phyloP scores from a whole-genome alignment of 2,329 filamentous ascomycete species.

The Talaromyces piceae region DNA sequence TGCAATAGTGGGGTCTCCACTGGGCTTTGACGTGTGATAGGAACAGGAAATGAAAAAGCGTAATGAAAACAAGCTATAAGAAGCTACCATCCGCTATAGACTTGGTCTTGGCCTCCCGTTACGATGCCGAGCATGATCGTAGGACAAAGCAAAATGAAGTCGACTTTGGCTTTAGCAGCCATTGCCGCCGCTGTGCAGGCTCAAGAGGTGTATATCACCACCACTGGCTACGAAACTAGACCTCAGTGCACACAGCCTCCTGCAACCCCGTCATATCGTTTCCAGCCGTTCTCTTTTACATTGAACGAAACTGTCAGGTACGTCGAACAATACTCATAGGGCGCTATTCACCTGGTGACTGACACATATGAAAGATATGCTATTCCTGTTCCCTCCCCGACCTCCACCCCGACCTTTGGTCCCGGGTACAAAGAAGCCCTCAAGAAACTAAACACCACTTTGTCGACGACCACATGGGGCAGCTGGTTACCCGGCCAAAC shows the following conservation, averaged over 20 bases:
- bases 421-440: constrained; percentile 19
- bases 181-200: constrained; percentile 3
- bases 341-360: neutral
- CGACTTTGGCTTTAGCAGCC: neutral
- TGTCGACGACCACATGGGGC: constrained; percentile 27
- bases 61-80: too few relatives aligned
- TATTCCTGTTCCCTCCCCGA: constrained; percentile 24
- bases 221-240: constrained; percentile 17
- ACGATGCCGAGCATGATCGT: neutral
- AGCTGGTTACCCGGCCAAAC: constrained; percentile 27
- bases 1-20: too few relatives aligned
- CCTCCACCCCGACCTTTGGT: constrained; percentile 23
- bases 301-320: constrained; percentile 23
- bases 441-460: constrained; percentile 17
- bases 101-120: neutral
- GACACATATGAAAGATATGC: constrained; percentile 19
- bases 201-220: constrained; percentile 22
- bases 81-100: neutral
- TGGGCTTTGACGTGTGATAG: too few relatives aligned
- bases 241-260: constrained; percentile 20
- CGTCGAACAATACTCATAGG: neutral
- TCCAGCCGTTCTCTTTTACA: constrained; percentile 22
- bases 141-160: neutral
- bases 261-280: constrained; percentile 17
- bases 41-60: too few relatives aligned